These are phyloP conservation scores for Synchytrium microbalum DNA, from an alignment of 371 early-diverging fungal genomes.

Conservation along the genomic window DNA sequence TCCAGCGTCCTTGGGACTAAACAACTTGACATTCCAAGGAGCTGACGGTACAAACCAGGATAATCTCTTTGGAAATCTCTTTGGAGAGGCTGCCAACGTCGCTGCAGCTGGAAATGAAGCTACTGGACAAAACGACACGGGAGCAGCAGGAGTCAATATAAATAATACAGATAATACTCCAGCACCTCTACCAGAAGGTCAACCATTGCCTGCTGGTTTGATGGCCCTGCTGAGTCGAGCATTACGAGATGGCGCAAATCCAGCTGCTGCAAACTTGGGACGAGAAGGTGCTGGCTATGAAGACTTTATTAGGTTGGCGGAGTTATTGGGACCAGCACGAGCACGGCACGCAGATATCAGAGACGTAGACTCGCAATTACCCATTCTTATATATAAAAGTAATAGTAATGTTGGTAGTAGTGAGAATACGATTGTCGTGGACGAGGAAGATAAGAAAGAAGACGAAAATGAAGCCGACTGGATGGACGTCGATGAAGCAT, in stretches of 20 bases:
- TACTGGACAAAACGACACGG: not conserved
- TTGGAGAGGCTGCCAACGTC: not conserved
- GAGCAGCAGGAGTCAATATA: not conserved
- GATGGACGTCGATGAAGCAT: not conserved
- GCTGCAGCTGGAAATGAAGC: not conserved
- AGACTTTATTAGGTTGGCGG: not conserved
- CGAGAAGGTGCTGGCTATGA: constrained; percentile 3
- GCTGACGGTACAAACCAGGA: too few species aligned
- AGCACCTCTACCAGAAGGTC: not conserved
- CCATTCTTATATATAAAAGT: not conserved
- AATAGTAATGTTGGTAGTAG: too few species aligned
- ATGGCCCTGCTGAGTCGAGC: not conserved
- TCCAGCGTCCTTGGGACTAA: not conserved
- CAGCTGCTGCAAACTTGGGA: not conserved
- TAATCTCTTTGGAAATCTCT: not conserved
- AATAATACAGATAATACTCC: not conserved
- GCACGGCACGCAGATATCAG: not conserved
- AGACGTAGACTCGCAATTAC: constrained; percentile 4
- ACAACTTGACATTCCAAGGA: too few species aligned
- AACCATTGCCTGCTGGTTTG: not conserved
- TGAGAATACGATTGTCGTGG: too few species aligned
- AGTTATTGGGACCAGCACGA: constrained; percentile 2
- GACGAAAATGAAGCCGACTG: not conserved
- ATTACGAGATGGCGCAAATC: not conserved
- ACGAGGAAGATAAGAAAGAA: not conserved